Conservation (phyloP, 352 stramenopile genomes). For the Phytophthora brassicae region DNA sequence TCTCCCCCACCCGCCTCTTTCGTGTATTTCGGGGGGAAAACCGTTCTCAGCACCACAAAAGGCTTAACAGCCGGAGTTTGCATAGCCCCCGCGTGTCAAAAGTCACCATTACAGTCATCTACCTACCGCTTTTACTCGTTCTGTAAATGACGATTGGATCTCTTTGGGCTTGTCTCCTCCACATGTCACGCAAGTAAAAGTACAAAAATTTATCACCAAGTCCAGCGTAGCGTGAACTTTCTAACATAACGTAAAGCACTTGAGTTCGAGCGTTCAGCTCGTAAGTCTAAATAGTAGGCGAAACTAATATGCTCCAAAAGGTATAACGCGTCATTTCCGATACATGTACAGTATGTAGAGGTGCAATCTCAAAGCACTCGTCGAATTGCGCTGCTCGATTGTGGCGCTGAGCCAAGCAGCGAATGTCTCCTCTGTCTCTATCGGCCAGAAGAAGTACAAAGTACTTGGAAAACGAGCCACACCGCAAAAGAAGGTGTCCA, state of each 20-base stretch:
- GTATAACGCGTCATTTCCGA: too few relatives aligned
- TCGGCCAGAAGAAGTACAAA: constrained; percentile 1
- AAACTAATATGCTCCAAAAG: too few relatives aligned
- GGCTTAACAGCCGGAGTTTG: constrained; percentile 16
- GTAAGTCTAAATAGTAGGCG: too few relatives aligned
- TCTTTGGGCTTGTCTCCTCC: constrained; percentile 11
- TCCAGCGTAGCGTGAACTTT: constrained; percentile 17
- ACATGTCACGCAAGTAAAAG: constrained; percentile 17
- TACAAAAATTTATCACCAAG: too few relatives aligned
- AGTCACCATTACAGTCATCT: constrained; percentile 36
- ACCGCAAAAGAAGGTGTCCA: constrained; percentile 9
- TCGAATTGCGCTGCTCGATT: constrained; percentile 20
- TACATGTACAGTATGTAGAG: too few relatives aligned
- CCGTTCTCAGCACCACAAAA: constrained; percentile 15
- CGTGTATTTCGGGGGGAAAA: constrained; percentile 19
- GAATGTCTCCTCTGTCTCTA: constrained; percentile 26
- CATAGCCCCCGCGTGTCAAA: constrained; percentile 30
- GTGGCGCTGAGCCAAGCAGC: constrained; percentile 28
- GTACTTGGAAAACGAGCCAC: constrained; percentile 14
- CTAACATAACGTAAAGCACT: constrained; percentile 10
- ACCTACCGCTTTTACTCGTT: constrained; percentile 28
- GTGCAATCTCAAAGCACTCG: constrained; percentile 20
- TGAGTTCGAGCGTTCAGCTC: too few relatives aligned
- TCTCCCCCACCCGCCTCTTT: constrained; percentile 28
- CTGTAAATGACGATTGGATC: too few relatives aligned